A percentile compares a stretch with the other conserved stretches of the same genome.
These are phyloP conservation scores for Roridomyces roridus DNA, from an alignment of 768 basidiomycete species.

Conservation along the genomic window DNA sequence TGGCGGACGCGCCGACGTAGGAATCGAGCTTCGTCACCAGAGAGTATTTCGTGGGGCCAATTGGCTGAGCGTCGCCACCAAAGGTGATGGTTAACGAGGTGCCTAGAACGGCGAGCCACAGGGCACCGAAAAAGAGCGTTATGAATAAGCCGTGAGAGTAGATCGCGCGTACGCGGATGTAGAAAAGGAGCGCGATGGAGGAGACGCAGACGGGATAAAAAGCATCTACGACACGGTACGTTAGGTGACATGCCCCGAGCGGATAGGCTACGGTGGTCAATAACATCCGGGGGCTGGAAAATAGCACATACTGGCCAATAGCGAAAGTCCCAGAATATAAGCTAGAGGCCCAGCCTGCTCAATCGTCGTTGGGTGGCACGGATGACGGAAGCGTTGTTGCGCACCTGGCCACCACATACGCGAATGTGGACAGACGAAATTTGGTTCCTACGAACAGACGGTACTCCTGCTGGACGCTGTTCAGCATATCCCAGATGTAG, in stretches of 20 bases:
- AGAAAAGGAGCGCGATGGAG: slow-evolving; percentile 33
- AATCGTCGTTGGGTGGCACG: not conserved
- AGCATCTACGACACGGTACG: slow-evolving; percentile 5
- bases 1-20: slow-evolving; percentile 27
- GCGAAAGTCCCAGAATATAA: slow-evolving; percentile 7
- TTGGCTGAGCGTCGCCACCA: slow-evolving; percentile 25
- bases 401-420: slow-evolving; percentile 26
- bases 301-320: slow-evolving; percentile 30
- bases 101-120: slow-evolving; percentile 39
- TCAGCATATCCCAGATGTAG: slow-evolving; percentile 36
- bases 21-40: slow-evolving; percentile 20
- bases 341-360: slow-evolving; percentile 16
- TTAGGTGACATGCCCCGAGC: not conserved
- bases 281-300: not conserved
- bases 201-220: slow-evolving; percentile 29
- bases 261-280: slow-evolving; percentile 1
- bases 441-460: slow-evolving; percentile 24
- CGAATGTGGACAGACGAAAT: slow-evolving; percentile 25
- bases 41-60: slow-evolving; percentile 35
- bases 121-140: slow-evolving; percentile 30
- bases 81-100: slow-evolving; percentile 31
- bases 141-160: slow-evolving; percentile 28
- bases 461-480: slow-evolving; percentile 28
- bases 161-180: slow-evolving; percentile 34
- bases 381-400: not conserved